A percentile compares a stretch with the other conserved stretches of the same genome.
Evolutionary conservation across 305 asterid genomes (phyloP).

Genomic region (Fraxinus nigra): DNA sequence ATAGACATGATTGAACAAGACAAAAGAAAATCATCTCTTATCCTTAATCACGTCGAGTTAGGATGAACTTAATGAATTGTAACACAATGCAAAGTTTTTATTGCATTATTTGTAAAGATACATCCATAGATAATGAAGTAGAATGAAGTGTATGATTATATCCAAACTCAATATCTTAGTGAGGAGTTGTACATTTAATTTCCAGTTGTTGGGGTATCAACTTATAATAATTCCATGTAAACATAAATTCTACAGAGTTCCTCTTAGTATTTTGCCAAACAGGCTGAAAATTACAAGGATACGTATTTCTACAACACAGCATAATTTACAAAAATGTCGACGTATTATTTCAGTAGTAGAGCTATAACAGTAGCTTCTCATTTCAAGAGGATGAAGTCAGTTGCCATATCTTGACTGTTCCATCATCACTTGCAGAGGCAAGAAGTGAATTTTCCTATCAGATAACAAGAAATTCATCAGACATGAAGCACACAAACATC

Average conservation of each 20-base stretch:
- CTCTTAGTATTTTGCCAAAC: neutral
- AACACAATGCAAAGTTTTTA: neutral
- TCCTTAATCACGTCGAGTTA: neutral
- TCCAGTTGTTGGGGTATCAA: neutral
- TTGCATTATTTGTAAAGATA: neutral
- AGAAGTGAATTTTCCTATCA: slow-evolving; percentile 57
- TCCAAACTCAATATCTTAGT: neutral
- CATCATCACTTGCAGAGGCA: slow-evolving; percentile 89
- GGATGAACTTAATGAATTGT: neutral
- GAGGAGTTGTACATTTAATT: slow-evolving; percentile 2
- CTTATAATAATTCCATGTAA: neutral
- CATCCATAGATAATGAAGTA: neutral
- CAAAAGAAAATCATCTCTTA: neutral
- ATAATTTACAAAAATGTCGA: slow-evolving; percentile 6
- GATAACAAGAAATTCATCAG: slow-evolving; percentile 16
- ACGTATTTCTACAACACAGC: slow-evolving; percentile 7
- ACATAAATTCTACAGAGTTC: neutral
- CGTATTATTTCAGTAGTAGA: neutral
- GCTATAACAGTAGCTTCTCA: slow-evolving; percentile 18
- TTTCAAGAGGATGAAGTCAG: slow-evolving; percentile 34
- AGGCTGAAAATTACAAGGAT: neutral
- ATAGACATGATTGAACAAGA: neutral
- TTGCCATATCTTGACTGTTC: slow-evolving; percentile 88
- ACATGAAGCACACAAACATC: neutral
- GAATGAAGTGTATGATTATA: neutral